Base-by-base conservation (phyloP, 805 yeast genomes). In the Spathaspora sp. region DNA sequence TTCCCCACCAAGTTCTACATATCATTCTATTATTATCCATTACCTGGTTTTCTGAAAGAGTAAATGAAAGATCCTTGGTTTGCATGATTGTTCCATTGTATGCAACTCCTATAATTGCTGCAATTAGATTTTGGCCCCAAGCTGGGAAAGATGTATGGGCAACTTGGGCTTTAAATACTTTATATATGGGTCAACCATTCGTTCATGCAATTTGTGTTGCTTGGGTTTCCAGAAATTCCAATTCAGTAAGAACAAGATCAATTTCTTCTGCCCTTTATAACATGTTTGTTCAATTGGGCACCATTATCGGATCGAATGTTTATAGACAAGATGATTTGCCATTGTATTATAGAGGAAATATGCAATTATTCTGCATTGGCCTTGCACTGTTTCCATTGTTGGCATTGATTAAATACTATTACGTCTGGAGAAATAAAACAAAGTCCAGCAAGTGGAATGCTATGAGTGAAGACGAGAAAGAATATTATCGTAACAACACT, bases 241-340 rank as follows among this genome's bases (percentile, higher is more conserved):
- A 81, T 62, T 73, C 85, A 0, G 86, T 86, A 26, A 66, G 85
- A n/a, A 69, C 81, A 2, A 70, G 92, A 57, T 80, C 90, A 0
- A 82, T 86, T 5, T 76, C 86, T 11, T 81, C 89, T 0, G 83
- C 90, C 0, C 51, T 86, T 46, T 84, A 80, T 60, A 86, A 85
- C 59, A 83, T 85, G 74, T 78, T 75, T 62, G 81, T 80, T 0
- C 91, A 86, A 60, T 69, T 80, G 0, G 86, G 83, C 1, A 64
- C 70, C 16, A 81, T 86, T 47, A 67, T 79, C 10, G 68, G 82
- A 2, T 69, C 83, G 6, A 80, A 85, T 58, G 74, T 86, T 5
- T 86, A 86, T 64, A 65, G 84, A 46, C 61, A 63, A 1, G 77
- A 74, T 43, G 92, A 86, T 60, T 69, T 68, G 42, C 92, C 92